These are phyloP conservation scores for Besnoitia besnoiti DNA, from an alignment of 169 alveolate genomes.

Conservation along the genomic window DNA sequence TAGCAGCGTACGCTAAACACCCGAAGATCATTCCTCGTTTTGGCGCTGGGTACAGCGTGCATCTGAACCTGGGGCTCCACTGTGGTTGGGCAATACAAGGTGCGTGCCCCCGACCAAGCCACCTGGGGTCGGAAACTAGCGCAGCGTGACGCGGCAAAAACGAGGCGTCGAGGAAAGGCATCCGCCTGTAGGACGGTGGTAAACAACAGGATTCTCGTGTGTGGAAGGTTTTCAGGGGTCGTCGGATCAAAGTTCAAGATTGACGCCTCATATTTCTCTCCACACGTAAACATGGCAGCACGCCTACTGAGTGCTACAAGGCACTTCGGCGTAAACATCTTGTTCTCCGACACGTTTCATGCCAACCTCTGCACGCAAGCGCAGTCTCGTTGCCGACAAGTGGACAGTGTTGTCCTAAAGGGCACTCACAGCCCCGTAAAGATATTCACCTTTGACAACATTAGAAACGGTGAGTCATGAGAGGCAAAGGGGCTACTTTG, in stretches of 20 bases:
- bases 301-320: constrained; percentile 88
- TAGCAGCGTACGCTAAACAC: constrained; percentile 77
- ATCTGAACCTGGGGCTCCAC: constrained; percentile 84
- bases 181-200: too few relatives aligned
- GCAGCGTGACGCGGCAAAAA: too few relatives aligned
- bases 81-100: constrained; percentile 86
- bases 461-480: background rate
- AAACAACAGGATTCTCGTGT: background rate
- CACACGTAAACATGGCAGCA: constrained; percentile 80
- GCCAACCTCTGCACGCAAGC: constrained; percentile 71
- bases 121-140: too few relatives aligned
- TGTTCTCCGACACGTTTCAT: constrained; percentile 74
- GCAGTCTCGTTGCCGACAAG: constrained; percentile 76
- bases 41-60: constrained; percentile 70
- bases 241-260: constrained; percentile 84
- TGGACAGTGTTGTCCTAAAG: constrained; percentile 83
- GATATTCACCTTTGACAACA: constrained; percentile 81
- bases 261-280: constrained; percentile 81
- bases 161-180: too few relatives aligned
- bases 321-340: constrained; percentile 82
- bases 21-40: constrained; percentile 72
- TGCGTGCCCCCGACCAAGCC: background rate
- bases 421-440: constrained; percentile 80
- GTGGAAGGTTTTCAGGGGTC: constrained; percentile 79
- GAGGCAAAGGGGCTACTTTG: background rate